Conservation (phyloP, 2,329 filamentous ascomycete genomes). For the Fusarium sp. region DNA sequence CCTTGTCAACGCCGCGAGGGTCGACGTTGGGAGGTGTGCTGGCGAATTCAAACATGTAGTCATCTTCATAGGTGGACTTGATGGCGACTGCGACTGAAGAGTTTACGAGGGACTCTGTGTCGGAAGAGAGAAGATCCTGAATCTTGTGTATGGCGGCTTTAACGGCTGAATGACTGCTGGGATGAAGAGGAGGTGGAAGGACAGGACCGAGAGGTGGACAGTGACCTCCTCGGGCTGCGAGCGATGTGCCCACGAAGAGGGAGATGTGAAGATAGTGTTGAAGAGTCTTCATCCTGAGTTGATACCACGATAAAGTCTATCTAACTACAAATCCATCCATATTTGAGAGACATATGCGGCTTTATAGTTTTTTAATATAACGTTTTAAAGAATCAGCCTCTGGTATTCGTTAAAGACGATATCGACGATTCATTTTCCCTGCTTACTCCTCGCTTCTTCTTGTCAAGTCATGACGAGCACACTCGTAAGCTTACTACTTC, state of each 20-base stretch:
- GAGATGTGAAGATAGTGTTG: background rate
- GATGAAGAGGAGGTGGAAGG: slow-evolving; percentile 3
- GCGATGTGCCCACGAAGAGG: background rate
- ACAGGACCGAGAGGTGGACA: slow-evolving; percentile 16
- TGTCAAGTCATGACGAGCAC: background rate
- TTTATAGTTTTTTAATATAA: background rate
- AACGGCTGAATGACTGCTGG: slow-evolving; percentile 4
- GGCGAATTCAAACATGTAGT: slow-evolving; percentile 22
- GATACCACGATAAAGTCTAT: background rate
- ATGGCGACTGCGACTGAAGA: slow-evolving; percentile 13
- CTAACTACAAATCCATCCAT: accelerated
- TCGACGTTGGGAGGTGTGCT: slow-evolving; percentile 13
- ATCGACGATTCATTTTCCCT: background rate
- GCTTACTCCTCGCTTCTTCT: background rate
- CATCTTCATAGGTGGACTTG: slow-evolving; percentile 19
- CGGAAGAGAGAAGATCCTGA: background rate
- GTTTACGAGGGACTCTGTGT: background rate
- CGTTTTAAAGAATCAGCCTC: background rate
- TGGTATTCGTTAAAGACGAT: no score
- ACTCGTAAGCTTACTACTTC: slow-evolving; percentile 1
- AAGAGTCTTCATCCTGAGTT: background rate
- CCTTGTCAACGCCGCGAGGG: slow-evolving; percentile 9
- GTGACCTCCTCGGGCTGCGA: slow-evolving; percentile 22
- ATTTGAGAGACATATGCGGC: background rate
- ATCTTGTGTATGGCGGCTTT: background rate